Evolutionary conservation across 345 rosid species (phyloP), one percentile per base, ranked within the genome.

Genomic region (Cardamine occulta): DNA sequence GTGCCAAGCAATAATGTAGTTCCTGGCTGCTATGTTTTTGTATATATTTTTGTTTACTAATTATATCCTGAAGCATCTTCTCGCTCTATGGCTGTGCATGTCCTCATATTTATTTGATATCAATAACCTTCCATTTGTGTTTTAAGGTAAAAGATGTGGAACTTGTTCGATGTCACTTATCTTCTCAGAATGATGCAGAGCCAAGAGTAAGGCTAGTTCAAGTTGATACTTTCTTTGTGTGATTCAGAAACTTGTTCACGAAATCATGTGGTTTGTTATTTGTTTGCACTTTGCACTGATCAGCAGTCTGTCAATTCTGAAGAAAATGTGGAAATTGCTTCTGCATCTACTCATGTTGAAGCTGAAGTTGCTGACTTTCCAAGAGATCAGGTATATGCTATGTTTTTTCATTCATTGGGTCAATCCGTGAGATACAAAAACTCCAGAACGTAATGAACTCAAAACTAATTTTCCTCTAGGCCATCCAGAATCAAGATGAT

Each of bases 71-170:
- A 24, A 17, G 28, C 40, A 42, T 57, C n/a, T 53, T 17, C 19
- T 70, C 17, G 52, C 42, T 39, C 42, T 40, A n/a, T 8, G 19
- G 49, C 19, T 48, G 21, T 32, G 23, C 60, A 37, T 52, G 40
- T 28, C 63, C 14, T 40, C 15, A 17, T 42, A 15, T 11, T 39
- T 28, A 18, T 40, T 42, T 42, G 29, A 40, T 56, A 56, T 28
- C 26, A 28, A 4, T 37, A 28, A 54, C 53, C 26, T 73, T 63
- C 63, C 44, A 51, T 28, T 60, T 51, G 21, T 62, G 53, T 53
- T 40, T 62, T 19, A 9, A 73, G 77, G 77, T 64, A 6, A 53
- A 73, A 18, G 69, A 64, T 73, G 62, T 17, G 39, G 70, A 37
- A 28, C 63, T 63, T 24, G 62, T 39, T 63, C 54, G 7, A 52